These are phyloP conservation scores for Bassia scoparia DNA, from an alignment of 148 eudicot species.

Conservation along the genomic window DNA sequence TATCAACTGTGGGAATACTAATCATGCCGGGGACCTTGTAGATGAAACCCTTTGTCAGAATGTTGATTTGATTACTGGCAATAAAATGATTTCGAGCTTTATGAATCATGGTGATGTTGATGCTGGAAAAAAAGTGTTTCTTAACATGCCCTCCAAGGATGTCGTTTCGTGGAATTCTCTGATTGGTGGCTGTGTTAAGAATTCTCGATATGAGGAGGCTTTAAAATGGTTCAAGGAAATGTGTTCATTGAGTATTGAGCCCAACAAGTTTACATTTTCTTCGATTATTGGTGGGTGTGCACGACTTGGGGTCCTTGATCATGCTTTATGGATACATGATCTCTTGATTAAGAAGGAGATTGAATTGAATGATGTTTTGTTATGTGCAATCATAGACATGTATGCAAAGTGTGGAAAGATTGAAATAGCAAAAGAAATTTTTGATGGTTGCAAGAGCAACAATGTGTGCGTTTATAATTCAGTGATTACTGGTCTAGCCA, in stretches of 20 bases:
- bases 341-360: slow-evolving; percentile 39
- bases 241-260: slow-evolving; percentile 41
- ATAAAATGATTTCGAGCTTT: slow-evolving; percentile 46
- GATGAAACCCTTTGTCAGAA: slow-evolving; percentile 34
- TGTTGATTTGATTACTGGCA: slow-evolving; percentile 41
- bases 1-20: slow-evolving; percentile 30
- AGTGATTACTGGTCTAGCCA: slow-evolving; percentile 60
- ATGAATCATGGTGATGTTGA: slow-evolving; percentile 49
- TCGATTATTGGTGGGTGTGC: slow-evolving; percentile 53
- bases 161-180: slow-evolving; percentile 65
- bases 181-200: slow-evolving; percentile 56
- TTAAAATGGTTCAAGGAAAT: slow-evolving; percentile 41
- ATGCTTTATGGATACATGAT: slow-evolving; percentile 53
- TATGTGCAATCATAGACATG: slow-evolving; percentile 63
- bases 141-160: slow-evolving; percentile 43
- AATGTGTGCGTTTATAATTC: slow-evolving; percentile 63
- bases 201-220: slow-evolving; percentile 49
- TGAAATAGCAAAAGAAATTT: slow-evolving; percentile 48
- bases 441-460: slow-evolving; percentile 24
- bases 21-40: slow-evolving; percentile 39
- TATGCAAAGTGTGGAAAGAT: slow-evolving; percentile 72
- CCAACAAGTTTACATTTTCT: slow-evolving; percentile 63
- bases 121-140: slow-evolving; percentile 48
- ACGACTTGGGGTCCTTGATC: slow-evolving; percentile 50
- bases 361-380: slow-evolving; percentile 42